Conservation (phyloP, 208 protist genomes). For the Trypanosoma conorhini region DNA sequence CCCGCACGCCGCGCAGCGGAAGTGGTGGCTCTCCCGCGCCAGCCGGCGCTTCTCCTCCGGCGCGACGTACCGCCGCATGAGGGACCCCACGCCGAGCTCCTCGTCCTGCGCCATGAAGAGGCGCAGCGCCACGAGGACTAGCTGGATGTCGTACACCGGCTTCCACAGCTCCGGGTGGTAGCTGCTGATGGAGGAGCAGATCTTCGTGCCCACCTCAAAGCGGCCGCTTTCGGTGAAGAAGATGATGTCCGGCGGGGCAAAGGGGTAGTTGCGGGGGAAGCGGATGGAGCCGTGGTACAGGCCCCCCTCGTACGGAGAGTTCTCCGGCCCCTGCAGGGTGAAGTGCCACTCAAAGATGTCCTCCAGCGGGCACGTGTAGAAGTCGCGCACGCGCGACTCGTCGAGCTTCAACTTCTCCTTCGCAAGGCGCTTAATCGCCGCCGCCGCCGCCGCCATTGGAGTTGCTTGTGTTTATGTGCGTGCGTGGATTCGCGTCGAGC, state of each 20-base stretch:
- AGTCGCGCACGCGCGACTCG: constrained; percentile 60
- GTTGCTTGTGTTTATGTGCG: neutral
- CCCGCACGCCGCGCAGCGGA: constrained; percentile 45
- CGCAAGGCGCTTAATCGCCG: constrained; percentile 74
- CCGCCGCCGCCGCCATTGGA: constrained; percentile 20
- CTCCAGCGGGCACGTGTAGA: constrained; percentile 60
- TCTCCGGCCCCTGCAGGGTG: constrained; percentile 91
- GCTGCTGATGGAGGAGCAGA: constrained; percentile 87
- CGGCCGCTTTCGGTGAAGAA: constrained; percentile 90
- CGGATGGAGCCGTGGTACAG: constrained; percentile 87
- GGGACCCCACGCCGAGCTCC: constrained; percentile 66
- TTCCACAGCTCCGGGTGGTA: constrained; percentile 92
- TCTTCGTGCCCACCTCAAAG: constrained; percentile 76
- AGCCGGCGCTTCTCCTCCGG: constrained; percentile 39
- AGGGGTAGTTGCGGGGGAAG: constrained; percentile 87
- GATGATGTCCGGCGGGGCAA: constrained; percentile 83
- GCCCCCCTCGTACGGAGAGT: constrained; percentile 63
- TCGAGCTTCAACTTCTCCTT: constrained; percentile 58
- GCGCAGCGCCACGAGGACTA: constrained; percentile 70
- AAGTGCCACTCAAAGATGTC: constrained; percentile 99
- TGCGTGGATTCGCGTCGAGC: no score
- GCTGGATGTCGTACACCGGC: constrained; percentile 69
- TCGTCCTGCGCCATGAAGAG: constrained; percentile 89
- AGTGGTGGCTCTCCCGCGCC: constrained; percentile 52
- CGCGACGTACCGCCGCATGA: constrained; percentile 40